Base-by-base conservation (phyloP, 352 stramenopile genomes). In the Phytophthora citrophthora region DNA sequence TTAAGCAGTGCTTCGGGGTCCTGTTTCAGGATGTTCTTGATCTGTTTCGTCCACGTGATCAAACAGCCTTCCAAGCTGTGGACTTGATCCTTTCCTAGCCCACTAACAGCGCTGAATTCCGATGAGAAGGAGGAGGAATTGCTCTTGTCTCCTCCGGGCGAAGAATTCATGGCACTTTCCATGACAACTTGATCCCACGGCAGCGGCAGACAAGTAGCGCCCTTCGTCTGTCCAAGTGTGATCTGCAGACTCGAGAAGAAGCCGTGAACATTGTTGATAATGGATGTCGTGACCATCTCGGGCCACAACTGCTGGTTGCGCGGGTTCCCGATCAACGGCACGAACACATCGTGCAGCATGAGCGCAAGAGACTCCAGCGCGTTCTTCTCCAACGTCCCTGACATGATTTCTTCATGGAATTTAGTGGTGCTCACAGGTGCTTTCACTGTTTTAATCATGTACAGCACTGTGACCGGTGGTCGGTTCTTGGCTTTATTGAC, bases 1-100 rank as follows among this genome's bases (percentile, higher is more conserved):
- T 72, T 88, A 13, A 97, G 65, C 1, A 84, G 52, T 31, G 77
- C 71, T 57, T 98, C 92, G 1, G 92, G 86, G 53, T 97, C 91
- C 60, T 95, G 79, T 39, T 94, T 96, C 1, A 98, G 54, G 15
- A 98, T 95, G 62, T 93, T 92, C 58, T 97, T 97, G 64, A 98
- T 97, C 74, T 98, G 93, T 59, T 97, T 97, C 1, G 93, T 98
- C 93, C 93, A 98, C 1, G 88, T 97, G 55, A 98, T 98, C 0
- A 98, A 64, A 20, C 83, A 92, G 2, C 86, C 83, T 68, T 98
- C 93, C 2, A 98, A 77, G 1, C 81, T 78, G 48, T 96, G 89
- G 20, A 96, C 79, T 46, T 92, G 79, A 53, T 96, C 86, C 46
- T 95, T 96, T 23, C 86, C 64, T 12, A 86, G 65, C 10, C 58